phyloP scores from a whole-genome alignment of 192 early-diverging fungal species.

The Coemansia sp. region DNA sequence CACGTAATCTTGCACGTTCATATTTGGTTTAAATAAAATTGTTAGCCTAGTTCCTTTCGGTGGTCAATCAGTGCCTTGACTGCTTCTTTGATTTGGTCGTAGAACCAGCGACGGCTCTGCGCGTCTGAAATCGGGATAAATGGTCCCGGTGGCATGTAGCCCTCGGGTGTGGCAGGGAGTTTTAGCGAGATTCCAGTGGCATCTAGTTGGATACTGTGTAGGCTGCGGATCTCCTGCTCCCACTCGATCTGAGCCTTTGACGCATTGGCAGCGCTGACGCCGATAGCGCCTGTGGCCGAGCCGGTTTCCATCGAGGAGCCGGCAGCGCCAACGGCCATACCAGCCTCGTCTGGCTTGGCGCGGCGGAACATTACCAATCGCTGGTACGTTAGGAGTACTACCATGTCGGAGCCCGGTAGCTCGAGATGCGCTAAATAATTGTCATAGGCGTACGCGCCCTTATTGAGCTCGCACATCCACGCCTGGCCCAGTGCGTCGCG shows the following conservation, averaged over 20 bases:
- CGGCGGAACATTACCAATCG: constrained; percentile 73
- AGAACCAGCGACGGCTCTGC: constrained; percentile 69
- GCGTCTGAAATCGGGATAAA: constrained; percentile 77
- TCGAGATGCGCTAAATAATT: constrained; percentile 87
- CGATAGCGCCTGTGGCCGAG: constrained; percentile 39
- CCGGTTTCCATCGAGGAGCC: constrained; percentile 49
- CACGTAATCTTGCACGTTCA: constrained; percentile 48
- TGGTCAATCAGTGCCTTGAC: constrained; percentile 60
- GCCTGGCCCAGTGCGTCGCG: constrained; percentile 85
- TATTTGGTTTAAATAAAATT: constrained; percentile 17
- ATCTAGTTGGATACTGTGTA: constrained; percentile 75
- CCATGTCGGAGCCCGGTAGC: constrained; percentile 81
- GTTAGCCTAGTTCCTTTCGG: constrained; percentile 43
- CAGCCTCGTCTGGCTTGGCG: constrained; percentile 47
- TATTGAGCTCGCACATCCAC: constrained; percentile 82
- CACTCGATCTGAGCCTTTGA: constrained; percentile 79
- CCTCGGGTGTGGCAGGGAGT: constrained; percentile 62
- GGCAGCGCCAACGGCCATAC: constrained; percentile 47
- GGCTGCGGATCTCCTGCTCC: constrained; percentile 72
- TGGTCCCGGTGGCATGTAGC: constrained; percentile 53
- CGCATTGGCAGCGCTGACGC: constrained; percentile 59
- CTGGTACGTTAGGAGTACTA: constrained; percentile 81
- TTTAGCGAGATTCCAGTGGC: constrained; percentile 76
- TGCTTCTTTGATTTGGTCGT: constrained; percentile 69
- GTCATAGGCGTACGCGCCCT: constrained; percentile 79